Percentiles rank a stretch among this genome's conserved stretches.
Evolutionary conservation across 257 asterid genomes (phyloP).

Genomic region (Solanum medicagineum): DNA sequence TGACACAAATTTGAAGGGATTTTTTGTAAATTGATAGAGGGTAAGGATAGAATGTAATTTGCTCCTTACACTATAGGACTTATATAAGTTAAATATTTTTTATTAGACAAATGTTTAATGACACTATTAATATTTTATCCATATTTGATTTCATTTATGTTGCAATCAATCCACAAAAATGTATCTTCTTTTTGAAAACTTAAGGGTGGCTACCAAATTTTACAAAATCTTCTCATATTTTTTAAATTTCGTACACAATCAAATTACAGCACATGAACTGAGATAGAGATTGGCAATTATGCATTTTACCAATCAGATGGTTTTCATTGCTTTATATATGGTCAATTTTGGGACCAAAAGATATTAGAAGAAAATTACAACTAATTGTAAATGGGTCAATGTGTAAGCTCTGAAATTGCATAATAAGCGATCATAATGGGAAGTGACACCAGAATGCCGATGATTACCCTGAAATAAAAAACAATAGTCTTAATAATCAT

Average conservation of each 20-base stretch:
- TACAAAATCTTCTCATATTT: too few relatives aligned
- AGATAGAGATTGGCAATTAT: neutral
- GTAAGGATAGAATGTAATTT: too few relatives aligned
- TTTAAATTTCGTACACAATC: too few relatives aligned
- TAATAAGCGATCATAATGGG: conserved; percentile 14
- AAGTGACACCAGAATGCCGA: conserved; percentile 11
- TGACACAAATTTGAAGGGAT: too few relatives aligned
- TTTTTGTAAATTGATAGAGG: too few relatives aligned
- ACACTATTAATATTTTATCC: neutral
- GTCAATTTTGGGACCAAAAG: neutral
- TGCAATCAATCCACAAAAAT: neutral
- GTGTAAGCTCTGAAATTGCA: conserved; percentile 7
- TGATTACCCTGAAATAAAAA: conserved; percentile 8
- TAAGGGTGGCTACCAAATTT: too few relatives aligned
- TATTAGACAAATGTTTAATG: neutral
- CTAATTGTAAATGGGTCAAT: neutral
- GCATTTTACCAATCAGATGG: too few relatives aligned
- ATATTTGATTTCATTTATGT: neutral
- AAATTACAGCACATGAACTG: neutral
- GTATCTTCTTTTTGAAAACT: neutral
- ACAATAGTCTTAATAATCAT: too few relatives aligned
- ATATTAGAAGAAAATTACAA: neutral
- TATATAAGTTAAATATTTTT: too few relatives aligned
- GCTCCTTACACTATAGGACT: too few relatives aligned
- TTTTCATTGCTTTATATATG: neutral